Conservation (phyloP, 1,284 basidiomycete species). For the Agaricales sp. region DNA sequence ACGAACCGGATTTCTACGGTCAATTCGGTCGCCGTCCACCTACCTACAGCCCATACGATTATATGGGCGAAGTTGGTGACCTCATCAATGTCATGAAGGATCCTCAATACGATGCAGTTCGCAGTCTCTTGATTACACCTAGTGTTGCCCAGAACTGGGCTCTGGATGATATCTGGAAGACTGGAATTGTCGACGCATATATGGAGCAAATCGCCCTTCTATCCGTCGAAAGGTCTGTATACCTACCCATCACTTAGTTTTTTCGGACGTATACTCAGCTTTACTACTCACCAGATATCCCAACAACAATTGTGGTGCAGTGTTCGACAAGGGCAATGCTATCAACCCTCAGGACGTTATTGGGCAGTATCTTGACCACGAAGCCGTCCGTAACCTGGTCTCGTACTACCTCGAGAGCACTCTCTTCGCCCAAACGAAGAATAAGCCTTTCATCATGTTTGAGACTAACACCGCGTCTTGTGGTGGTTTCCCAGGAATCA, state of each 20-base stretch:
- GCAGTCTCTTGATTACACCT: conserved; percentile 49
- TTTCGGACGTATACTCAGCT: conserved; percentile 29
- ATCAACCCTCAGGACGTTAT: conserved; percentile 18
- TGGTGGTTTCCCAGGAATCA: conserved; percentile 70
- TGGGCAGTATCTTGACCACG: not conserved
- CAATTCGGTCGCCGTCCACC: conserved; percentile 23
- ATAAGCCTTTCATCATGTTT: conserved; percentile 59
- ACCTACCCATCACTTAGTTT: conserved; percentile 40
- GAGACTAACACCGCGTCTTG: conserved; percentile 79
- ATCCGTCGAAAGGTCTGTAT: conserved; percentile 50
- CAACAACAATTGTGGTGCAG: not conserved
- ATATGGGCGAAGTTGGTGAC: conserved; percentile 26
- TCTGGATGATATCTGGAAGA: conserved; percentile 43
- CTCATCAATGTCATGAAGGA: conserved; percentile 27
- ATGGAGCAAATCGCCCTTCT: conserved; percentile 33
- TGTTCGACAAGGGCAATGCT: not conserved
- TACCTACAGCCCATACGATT: conserved; percentile 21
- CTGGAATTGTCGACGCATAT: conserved; percentile 45
- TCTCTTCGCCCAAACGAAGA: conserved; percentile 28
- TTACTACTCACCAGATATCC: conserved; percentile 43
- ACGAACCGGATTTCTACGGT: conserved; percentile 64
- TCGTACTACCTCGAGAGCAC: conserved; percentile 39
- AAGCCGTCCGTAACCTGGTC: conserved; percentile 22
- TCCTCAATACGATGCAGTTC: conserved; percentile 29
- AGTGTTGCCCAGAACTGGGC: conserved; percentile 44